phyloP scores from a whole-genome alignment of 2,329 filamentous ascomycete genomes.

The Fusarium temperatum region DNA sequence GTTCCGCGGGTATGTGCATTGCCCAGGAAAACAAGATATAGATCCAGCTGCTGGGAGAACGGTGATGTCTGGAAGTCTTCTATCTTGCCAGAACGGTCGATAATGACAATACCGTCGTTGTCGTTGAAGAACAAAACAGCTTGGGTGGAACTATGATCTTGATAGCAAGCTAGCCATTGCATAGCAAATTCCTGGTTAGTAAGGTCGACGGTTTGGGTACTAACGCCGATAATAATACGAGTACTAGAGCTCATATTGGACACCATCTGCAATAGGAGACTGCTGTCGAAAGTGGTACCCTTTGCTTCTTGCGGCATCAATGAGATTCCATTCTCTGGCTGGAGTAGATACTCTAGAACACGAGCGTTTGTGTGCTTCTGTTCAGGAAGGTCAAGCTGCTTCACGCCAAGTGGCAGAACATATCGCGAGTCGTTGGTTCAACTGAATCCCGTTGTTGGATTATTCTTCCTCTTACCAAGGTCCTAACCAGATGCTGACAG shows the following conservation, averaged over 20 bases:
- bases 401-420: conserved; percentile 65
- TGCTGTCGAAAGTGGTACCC: conserved; percentile 35
- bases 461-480: conserved; percentile 56
- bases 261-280: conserved; percentile 56
- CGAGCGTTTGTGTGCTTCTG: conserved; percentile 74
- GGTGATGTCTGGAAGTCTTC: conserved; percentile 67
- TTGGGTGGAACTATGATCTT: conserved; percentile 9
- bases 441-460: conserved; percentile 72
- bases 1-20: conserved; percentile 76
- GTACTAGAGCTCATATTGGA: conserved; percentile 49
- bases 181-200: conserved; percentile 63
- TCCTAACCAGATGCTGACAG: conserved; percentile 75
- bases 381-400: conserved; percentile 62
- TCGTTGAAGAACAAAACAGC: conserved; percentile 66
- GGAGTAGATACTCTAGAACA: conserved; percentile 68
- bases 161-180: conserved; percentile 57
- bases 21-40: conserved; percentile 74
- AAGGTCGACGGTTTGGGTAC: conserved; percentile 74
- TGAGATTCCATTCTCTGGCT: conserved; percentile 56
- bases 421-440: conserved; percentile 72
- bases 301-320: not conserved
- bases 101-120: conserved; percentile 62
- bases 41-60: conserved; percentile 63
- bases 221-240: conserved; percentile 72
- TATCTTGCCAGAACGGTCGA: conserved; percentile 56